Base-by-base conservation (phyloP, 1,284 basidiomycete genomes). In the Gomphus bonarii region DNA sequence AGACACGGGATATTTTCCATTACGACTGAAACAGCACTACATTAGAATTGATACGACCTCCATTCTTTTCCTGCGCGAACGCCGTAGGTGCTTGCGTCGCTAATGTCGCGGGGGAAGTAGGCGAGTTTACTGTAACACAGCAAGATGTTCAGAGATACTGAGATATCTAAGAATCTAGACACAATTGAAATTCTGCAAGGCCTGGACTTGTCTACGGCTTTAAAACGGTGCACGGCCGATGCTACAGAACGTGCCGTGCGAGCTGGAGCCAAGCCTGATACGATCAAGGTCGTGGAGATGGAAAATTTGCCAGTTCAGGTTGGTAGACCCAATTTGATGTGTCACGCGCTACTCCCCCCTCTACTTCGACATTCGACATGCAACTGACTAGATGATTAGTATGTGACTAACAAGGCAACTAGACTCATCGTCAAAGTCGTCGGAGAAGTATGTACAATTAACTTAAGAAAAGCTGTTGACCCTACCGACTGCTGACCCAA, bases 21-120 rank as follows among this genome's bases (percentile, higher is more conserved):
- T 12, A 50, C 10, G n/a, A 3, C 22, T 50, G 30, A 35, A 18
- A 38, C 12, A 33, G 11, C 33, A 3, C 48, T 30, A 20, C 33
- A 1, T 35, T 30, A 22, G 68, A 73, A 52, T 73, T 81, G 38
- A 70, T 78, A 50, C 71, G 75, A 12, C 77, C 79, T 14, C 74
- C 74, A 0, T 74, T 72, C 63, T 75, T 73, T 58, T 70, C 73
- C 50, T 77, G 79, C 11, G 79, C 80, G 1, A 82, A 82, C 61
- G 80, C 80, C 3, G 78, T 81, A 14, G 79, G 80, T 11, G 69
- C 69, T 1, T 67, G 66, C 14, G 64, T 66, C 40, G 68, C 68
- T 11, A 64, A 68, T 49, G 64, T 70, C 7, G 61, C 67, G 4
- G 68, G 65, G 3, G 59, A 61, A 5, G 56, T 70, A 49, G 65